phyloP scores from a whole-genome alignment of 176 grass and related monocot species.

The Aegilops speltoides region DNA sequence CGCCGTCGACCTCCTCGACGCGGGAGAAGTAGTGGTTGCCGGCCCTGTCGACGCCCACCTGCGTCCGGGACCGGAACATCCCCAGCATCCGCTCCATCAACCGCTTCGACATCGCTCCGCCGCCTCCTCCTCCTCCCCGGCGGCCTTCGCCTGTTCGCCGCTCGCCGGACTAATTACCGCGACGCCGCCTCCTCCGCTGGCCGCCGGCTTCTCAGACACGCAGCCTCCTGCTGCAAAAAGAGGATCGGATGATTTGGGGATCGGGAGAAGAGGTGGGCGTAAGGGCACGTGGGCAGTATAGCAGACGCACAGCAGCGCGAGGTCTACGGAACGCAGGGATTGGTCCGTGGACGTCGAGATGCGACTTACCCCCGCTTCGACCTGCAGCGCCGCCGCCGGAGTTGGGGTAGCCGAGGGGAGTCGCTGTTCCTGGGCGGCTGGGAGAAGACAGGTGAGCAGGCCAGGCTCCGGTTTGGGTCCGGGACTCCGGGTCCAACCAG shows the following conservation, averaged over 20 bases:
- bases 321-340: background rate
- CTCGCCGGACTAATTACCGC: background rate
- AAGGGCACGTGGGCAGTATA: background rate
- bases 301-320: background rate
- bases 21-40: slow-evolving; percentile 85
- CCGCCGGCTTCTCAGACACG: background rate
- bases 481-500: background rate
- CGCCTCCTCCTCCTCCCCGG: background rate
- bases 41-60: slow-evolving; percentile 77
- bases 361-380: background rate
- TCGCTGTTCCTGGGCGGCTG: background rate
- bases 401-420: background rate
- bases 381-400: slow-evolving; percentile 9
- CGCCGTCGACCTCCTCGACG: slow-evolving; percentile 68
- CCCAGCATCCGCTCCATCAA: slow-evolving; percentile 62
- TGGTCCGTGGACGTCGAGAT: background rate
- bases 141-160: background rate
- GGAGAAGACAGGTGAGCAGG: background rate
- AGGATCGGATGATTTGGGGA: slow-evolving; percentile 8
- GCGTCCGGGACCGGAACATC: slow-evolving; percentile 62
- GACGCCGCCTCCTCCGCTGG: background rate
- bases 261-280: background rate
- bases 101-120: slow-evolving; percentile 60
- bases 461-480: background rate
- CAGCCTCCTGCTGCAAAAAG: background rate